Evolutionary conservation across 441 rosid species (phyloP).

Genomic region (Brassica balearica): DNA sequence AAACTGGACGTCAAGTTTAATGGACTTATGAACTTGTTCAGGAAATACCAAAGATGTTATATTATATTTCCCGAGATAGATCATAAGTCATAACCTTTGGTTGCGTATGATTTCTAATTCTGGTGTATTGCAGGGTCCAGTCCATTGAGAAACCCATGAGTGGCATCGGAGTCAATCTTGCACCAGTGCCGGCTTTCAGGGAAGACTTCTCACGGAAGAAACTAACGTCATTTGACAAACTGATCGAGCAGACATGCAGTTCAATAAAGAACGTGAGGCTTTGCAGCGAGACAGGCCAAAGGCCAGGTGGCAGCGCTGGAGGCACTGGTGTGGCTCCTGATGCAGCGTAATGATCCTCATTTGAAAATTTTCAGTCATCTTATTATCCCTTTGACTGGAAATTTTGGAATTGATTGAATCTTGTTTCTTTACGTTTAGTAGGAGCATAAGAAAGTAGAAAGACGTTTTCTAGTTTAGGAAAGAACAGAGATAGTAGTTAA

Average conservation of each 20-base stretch:
- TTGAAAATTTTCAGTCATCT: conserved; percentile 13
- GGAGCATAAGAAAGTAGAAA: conserved; percentile 13
- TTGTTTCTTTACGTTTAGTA: background rate
- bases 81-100: conserved; percentile 17
- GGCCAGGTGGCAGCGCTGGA: conserved; percentile 78
- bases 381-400: conserved; percentile 13
- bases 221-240: conserved; percentile 94
- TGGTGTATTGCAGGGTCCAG: conserved; percentile 39
- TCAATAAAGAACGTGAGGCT: conserved; percentile 89
- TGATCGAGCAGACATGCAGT: conserved; percentile 88
- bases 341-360: conserved; percentile 81
- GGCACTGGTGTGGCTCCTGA: conserved; percentile 95
- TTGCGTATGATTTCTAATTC: conserved; percentile 17
- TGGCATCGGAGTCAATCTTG: conserved; percentile 61
- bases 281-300: conserved; percentile 80
- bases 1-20: conserved; percentile 10
- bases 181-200: conserved; percentile 91
- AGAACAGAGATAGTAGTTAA: background rate
- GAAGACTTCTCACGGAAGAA: conserved; percentile 88
- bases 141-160: conserved; percentile 56
- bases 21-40: conserved; percentile 5
- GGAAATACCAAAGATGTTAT: conserved; percentile 9
- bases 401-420: conserved; percentile 10
- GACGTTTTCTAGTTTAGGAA: conserved; percentile 1
- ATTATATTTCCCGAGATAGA: conserved; percentile 11